Evolutionary conservation across 139 green algal genomes (phyloP).

Genomic region (Mychonastes homosphaera): DNA sequence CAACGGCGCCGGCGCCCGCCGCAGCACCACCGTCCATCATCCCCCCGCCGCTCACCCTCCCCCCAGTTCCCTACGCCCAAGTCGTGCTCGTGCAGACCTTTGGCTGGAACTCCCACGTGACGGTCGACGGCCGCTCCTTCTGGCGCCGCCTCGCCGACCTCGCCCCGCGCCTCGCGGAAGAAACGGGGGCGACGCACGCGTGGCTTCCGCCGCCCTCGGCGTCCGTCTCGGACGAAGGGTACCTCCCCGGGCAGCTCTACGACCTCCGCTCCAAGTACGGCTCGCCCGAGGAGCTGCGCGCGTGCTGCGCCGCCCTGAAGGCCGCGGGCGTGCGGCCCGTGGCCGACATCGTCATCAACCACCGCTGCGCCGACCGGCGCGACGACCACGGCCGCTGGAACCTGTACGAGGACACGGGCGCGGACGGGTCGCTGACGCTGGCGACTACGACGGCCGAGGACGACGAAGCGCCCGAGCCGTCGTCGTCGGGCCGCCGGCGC

Average conservation of each 20-base stretch:
- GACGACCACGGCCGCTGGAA: conserved; percentile 61
- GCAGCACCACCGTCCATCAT: not conserved
- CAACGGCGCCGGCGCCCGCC: not conserved
- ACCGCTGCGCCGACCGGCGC: conserved; percentile 47
- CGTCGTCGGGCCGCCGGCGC: too few species aligned
- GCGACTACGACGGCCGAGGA: conserved; percentile 4
- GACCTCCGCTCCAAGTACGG: conserved; percentile 66
- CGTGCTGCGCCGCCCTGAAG: conserved; percentile 38
- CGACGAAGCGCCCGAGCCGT: too few species aligned
- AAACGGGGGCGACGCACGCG: conserved; percentile 52
- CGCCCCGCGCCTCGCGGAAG: too few species aligned
- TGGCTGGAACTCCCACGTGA: conserved; percentile 13
- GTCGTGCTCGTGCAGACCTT: conserved; percentile 1
- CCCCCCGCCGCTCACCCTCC: not conserved
- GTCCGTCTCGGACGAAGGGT: conserved; percentile 62
- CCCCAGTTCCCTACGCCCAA: not conserved
- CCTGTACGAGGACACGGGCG: conserved; percentile 25
- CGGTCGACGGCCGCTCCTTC: not conserved
- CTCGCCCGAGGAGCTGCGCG: conserved; percentile 53
- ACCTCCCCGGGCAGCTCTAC: conserved; percentile 74
- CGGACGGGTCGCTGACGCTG: too few species aligned
- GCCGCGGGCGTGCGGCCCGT: conserved; percentile 46
- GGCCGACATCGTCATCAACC: conserved; percentile 88
- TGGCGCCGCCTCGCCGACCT: not conserved
- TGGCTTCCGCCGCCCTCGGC: conserved; percentile 78